Evolutionary conservation across 2,329 filamentous ascomycete genomes (phyloP), one percentile per base, ranked within the genome.

Genomic region (Chaetomiaceae sp.): DNA sequence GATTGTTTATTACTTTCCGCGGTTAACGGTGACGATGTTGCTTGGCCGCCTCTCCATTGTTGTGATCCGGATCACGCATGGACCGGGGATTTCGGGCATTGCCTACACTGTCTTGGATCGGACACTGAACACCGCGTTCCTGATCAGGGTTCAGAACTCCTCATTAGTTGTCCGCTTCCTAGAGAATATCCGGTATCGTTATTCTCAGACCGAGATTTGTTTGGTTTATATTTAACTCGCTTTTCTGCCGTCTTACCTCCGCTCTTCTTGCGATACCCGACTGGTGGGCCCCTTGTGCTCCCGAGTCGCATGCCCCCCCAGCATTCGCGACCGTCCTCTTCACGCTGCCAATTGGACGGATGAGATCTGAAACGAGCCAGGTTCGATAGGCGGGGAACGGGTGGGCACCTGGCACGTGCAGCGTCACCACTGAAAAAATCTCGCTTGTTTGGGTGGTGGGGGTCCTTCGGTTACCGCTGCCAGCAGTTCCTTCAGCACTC

Each of bases 291-390:
- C n/a, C 30, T 29, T 36, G 47, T 43, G 30, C 34, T 43, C 23
- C 37, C 47, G n/a, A n/a, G n/a, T n/a, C n/a, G n/a, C n/a, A n/a
- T n/a, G n/a, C n/a, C n/a, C n/a, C n/a, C n/a, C n/a, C n/a, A n/a
- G n/a, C n/a, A n/a, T n/a, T n/a, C n/a, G n/a, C n/a, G n/a, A n/a
- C n/a, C n/a, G n/a, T n/a, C n/a, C n/a, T n/a, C n/a, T n/a, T n/a
- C n/a, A n/a, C n/a, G n/a, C n/a, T n/a, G n/a, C n/a, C n/a, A 20
- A 47, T 53, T 50, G 50, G 54, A 32, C 51, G 21, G 16, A 10
- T 14, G 3, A 36, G 37, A 57, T 32, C 51, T 57, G 55, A 57
- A 57, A 57, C 55, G 20, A 53, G 46, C 48, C 33, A 23, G 29
- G 44, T 40, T 48, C 44, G 14, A 48, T 2, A 25, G 21, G 44